Evolutionary conservation across 495 filamentous ascomycete genomes (phyloP).

Genomic region (Penicillium fimorum): DNA sequence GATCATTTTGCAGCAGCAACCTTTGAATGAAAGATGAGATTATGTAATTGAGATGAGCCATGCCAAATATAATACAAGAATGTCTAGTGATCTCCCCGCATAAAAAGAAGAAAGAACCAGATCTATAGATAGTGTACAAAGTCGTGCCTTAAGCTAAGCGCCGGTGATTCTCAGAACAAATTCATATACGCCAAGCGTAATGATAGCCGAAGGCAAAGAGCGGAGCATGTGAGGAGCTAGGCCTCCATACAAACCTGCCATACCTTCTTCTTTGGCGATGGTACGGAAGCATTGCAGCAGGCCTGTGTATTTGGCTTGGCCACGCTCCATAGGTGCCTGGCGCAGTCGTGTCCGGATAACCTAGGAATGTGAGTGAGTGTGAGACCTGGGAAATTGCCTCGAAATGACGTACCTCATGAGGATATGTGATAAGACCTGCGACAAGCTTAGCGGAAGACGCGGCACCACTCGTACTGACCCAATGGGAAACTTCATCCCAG

Average conservation of each 20-base stretch:
- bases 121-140: slow-evolving; percentile 7
- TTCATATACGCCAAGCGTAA: slow-evolving; percentile 93
- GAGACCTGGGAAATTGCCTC: slow-evolving; percentile 7
- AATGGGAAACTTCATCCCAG: slow-evolving; percentile 34
- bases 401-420: slow-evolving; percentile 68
- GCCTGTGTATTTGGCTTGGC: slow-evolving; percentile 76
- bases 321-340: slow-evolving; percentile 72
- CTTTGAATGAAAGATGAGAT: no score
- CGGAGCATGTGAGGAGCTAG: slow-evolving; percentile 82
- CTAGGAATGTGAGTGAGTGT: slow-evolving; percentile 34
- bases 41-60: not conserved
- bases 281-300: slow-evolving; percentile 77
- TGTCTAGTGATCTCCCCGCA: not conserved
- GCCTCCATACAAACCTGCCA: slow-evolving; percentile 79
- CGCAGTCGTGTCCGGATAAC: slow-evolving; percentile 78
- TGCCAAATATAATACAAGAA: not conserved
- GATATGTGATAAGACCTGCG: slow-evolving; percentile 78
- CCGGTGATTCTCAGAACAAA: slow-evolving; percentile 62
- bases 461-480: slow-evolving; percentile 57
- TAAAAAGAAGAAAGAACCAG: not conserved
- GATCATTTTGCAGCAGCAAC: no score
- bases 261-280: slow-evolving; percentile 81
- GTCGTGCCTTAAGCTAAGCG: not conserved
- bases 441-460: slow-evolving; percentile 80
- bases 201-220: slow-evolving; percentile 83